These are phyloP conservation scores for Pyricularia sp. DNA, from an alignment of 2,329 filamentous ascomycete species.

Conservation along the genomic window DNA sequence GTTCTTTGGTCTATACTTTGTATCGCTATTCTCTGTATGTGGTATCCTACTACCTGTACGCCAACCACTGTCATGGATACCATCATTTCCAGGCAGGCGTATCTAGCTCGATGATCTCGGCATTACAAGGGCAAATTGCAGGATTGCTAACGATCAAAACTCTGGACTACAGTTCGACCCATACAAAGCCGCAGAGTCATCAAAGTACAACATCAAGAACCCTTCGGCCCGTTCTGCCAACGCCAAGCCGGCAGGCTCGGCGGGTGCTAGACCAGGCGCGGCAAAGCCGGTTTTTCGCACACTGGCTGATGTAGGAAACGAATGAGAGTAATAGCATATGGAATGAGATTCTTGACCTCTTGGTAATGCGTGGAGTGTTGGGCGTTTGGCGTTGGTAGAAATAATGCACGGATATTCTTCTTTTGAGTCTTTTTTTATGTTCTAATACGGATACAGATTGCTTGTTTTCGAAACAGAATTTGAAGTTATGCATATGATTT, in stretches of 20 bases:
- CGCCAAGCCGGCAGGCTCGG: conserved; percentile 12
- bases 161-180: conserved; percentile 42
- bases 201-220: conserved; percentile 46
- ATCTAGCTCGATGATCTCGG: neutral
- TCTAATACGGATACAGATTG: neutral
- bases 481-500: too few relatives aligned
- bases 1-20: conserved; percentile 53
- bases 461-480: neutral
- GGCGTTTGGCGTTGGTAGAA: neutral
- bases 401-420: neutral
- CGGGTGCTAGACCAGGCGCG: conserved; percentile 14
- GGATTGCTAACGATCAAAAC: neutral
- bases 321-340: conserved; percentile 8
- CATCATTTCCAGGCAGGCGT: neutral
- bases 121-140: neutral
- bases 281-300: conserved; percentile 37
- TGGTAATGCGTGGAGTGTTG: neutral
- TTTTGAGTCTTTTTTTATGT: neutral
- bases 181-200: conserved; percentile 51
- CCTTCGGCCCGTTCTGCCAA: conserved; percentile 13
- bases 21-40: conserved; percentile 51
- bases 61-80: neutral
- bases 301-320: conserved; percentile 38
- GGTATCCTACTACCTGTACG: neutral
- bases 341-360: neutral